Conservation (phyloP, 495 filamentous ascomycete species). For the Bryoglossum gracile region DNA sequence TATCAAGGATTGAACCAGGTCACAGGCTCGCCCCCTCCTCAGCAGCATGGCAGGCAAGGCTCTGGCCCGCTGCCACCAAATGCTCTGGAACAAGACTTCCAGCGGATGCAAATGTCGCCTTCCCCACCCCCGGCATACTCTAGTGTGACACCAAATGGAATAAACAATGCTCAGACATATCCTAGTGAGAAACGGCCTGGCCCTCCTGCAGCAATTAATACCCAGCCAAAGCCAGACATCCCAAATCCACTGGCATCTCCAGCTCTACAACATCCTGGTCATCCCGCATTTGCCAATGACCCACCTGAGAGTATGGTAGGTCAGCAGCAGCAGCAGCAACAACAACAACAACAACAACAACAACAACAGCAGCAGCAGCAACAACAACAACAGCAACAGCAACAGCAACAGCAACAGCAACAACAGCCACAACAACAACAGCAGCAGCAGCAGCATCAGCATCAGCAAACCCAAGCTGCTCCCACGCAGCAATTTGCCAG, state of each 20-base stretch:
- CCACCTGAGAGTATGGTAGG: slow-evolving; percentile 28
- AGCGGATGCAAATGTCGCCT: slow-evolving; percentile 73
- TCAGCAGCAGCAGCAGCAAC: slow-evolving; percentile 26
- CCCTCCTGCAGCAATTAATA: slow-evolving; percentile 17
- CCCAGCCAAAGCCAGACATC: slow-evolving; percentile 16
- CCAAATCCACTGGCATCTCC: slow-evolving; percentile 33
- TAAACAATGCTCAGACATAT: slow-evolving; percentile 50
- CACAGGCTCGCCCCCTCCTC: slow-evolving; percentile 30
- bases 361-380: slow-evolving; percentile 16
- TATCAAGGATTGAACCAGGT: slow-evolving; percentile 75
- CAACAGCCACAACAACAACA: slow-evolving; percentile 9
- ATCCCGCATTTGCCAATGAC: slow-evolving; percentile 88
- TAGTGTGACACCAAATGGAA: slow-evolving; percentile 49
- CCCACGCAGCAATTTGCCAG: slow-evolving; percentile 29
- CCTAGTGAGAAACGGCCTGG: slow-evolving; percentile 60
- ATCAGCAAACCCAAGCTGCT: slow-evolving; percentile 7
- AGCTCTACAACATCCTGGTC: slow-evolving; percentile 47
- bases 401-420: slow-evolving; percentile 11
- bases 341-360: slow-evolving; percentile 6
- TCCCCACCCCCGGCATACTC: slow-evolving; percentile 92
- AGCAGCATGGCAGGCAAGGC: slow-evolving; percentile 21
- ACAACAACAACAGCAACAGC: slow-evolving; percentile 29
- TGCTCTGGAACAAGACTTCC: slow-evolving; percentile 73
- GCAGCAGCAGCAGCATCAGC: slow-evolving; percentile 20
- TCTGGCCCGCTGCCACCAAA: slow-evolving; percentile 27